Conservation (phyloP, 257 asterid species). For the Plantago major region DNA sequence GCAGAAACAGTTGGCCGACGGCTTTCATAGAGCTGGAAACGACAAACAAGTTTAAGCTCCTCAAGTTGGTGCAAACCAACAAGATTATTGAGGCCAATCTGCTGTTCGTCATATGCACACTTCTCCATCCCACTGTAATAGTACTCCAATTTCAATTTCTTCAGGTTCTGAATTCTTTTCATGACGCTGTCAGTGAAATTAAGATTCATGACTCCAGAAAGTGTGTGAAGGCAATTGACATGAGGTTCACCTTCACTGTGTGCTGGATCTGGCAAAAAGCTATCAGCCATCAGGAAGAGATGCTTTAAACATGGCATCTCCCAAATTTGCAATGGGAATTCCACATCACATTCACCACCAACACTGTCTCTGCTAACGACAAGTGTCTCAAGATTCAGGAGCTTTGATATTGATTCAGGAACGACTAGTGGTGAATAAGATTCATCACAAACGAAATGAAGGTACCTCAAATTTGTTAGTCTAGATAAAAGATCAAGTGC, state of each 20-base stretch:
- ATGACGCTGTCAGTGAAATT: background rate
- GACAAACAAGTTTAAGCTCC: no score
- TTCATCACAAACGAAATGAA: background rate
- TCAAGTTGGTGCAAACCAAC: no score
- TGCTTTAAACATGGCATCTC: background rate
- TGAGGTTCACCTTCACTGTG: no score
- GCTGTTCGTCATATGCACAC: no score
- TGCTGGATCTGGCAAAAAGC: background rate
- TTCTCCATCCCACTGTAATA: no score
- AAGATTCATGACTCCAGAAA: background rate
- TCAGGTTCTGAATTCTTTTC: background rate
- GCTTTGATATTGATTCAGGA: background rate
- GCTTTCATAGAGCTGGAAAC: no score
- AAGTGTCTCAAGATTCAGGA: background rate
- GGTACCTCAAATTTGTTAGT: background rate
- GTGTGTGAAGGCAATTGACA: background rate
- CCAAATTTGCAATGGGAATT: background rate
- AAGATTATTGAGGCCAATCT: no score
- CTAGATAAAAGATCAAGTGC: accelerated
- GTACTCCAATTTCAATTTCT: background rate
- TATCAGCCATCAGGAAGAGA: background rate
- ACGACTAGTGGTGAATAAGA: no score
- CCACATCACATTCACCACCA: background rate
- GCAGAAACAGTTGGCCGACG: no score
- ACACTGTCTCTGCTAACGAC: background rate